A percentile compares a stretch with the other conserved stretches of the same genome.
Evolutionary conservation across 495 filamentous ascomycete species (phyloP).

Genomic region (Neurospora sp.): DNA sequence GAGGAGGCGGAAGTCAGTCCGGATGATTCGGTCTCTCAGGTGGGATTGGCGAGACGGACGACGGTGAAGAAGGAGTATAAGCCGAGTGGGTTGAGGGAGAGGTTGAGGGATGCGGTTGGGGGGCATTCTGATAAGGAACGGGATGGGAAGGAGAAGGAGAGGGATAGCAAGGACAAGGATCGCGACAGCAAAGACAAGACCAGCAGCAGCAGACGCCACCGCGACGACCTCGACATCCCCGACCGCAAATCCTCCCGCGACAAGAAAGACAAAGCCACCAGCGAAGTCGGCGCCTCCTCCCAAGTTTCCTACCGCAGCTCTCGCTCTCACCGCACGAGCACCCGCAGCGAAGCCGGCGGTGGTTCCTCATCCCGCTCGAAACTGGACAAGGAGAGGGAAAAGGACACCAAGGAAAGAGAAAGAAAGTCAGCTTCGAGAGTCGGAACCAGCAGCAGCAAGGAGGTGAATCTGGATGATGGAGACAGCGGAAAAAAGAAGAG

Average conservation of each 20-base stretch:
- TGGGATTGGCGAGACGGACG: slow-evolving; percentile 11
- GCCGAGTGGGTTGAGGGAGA: slow-evolving; percentile 16
- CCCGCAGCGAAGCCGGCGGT: slow-evolving; percentile 16
- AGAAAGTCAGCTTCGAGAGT: not conserved
- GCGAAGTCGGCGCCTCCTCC: not conserved
- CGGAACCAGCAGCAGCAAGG: slow-evolving; percentile 7
- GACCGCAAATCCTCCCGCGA: not conserved
- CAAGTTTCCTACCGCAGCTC: slow-evolving; percentile 8
- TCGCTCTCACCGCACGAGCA: slow-evolving; percentile 15
- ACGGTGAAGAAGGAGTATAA: slow-evolving; percentile 14
- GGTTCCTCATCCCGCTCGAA: not conserved
- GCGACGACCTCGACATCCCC: not conserved
- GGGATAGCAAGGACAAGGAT: slow-evolving; percentile 15
- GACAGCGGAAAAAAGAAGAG: slow-evolving; percentile 32
- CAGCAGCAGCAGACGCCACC: slow-evolving; percentile 3
- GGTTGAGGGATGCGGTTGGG: not conserved
- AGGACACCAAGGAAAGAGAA: slow-evolving; percentile 6
- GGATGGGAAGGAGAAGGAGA: slow-evolving; percentile 14
- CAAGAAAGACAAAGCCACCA: not conserved
- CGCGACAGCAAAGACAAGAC: slow-evolving; percentile 10
- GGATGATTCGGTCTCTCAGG: slow-evolving; percentile 19
- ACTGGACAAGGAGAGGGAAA: not conserved
- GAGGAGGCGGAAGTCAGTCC: slow-evolving; percentile 15
- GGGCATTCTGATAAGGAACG: slow-evolving; percentile 1
- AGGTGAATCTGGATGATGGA: slow-evolving; percentile 13